Conservation (phyloP, 2,329 filamentous ascomycete species). For the Colletotrichum paranaense region DNA sequence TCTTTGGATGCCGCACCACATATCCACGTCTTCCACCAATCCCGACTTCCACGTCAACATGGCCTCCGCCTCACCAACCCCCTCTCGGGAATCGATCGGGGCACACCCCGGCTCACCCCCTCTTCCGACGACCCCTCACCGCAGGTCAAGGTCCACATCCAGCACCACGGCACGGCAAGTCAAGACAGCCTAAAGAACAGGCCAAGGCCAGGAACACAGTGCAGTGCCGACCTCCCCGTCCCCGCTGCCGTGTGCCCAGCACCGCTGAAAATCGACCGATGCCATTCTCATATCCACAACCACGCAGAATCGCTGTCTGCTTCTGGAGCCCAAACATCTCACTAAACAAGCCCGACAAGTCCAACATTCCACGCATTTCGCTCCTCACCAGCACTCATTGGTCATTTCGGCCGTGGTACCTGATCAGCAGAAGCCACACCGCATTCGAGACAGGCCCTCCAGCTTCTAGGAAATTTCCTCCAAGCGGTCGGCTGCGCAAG, state of each 20-base stretch:
- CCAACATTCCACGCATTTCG: conserved; percentile 10
- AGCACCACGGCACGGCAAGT: conserved; percentile 18
- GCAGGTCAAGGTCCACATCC: conserved; percentile 12
- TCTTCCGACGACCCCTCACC: conserved; percentile 19
- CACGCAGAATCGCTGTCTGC: not conserved
- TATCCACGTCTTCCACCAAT: conserved; percentile 21
- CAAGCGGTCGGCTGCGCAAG: conserved; percentile 24
- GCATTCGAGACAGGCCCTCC: conserved; percentile 26
- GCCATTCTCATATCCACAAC: not conserved
- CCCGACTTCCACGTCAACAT: not conserved
- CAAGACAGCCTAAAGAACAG: conserved; percentile 21
- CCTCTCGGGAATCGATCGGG: conserved; percentile 28
- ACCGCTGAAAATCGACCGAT: not conserved
- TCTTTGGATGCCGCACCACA: conserved; percentile 12
- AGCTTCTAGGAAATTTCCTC: not conserved
- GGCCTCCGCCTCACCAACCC: not conserved
- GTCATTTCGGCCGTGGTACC: conserved; percentile 16
- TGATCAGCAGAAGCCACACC: conserved; percentile 29
- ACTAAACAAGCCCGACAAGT: conserved; percentile 14
- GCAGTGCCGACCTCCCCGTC: conserved; percentile 11
- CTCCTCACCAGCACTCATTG: conserved; percentile 8
- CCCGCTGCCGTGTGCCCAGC: conserved; percentile 6
- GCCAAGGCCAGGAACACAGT: conserved; percentile 18
- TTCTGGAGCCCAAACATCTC: not conserved
- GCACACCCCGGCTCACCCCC: conserved; percentile 18